Percentiles rank a stretch among this genome's conserved stretches.
phyloP scores from a whole-genome alignment of 495 filamentous ascomycete genomes.

The Chaetomium tenue region DNA sequence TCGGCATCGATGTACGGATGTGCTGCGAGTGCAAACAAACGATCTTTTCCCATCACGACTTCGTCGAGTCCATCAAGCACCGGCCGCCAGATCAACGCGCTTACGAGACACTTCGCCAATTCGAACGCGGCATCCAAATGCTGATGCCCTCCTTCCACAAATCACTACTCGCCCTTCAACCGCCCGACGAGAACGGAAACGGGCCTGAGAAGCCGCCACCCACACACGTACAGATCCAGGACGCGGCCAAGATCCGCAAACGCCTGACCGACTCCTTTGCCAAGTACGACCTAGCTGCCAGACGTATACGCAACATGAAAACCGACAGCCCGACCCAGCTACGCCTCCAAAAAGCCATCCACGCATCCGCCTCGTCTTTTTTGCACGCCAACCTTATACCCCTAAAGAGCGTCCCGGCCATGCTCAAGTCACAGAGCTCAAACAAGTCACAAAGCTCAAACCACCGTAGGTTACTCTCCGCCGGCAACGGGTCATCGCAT shows the following conservation, averaged over 20 bases:
- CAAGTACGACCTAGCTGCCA: slow-evolving; percentile 84
- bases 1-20: slow-evolving; percentile 81
- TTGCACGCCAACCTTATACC: slow-evolving; percentile 91
- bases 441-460: slow-evolving; percentile 54
- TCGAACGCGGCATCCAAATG: slow-evolving; percentile 81
- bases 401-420: slow-evolving; percentile 77
- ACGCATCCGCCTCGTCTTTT: slow-evolving; percentile 79
- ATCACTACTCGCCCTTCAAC: slow-evolving; percentile 57
- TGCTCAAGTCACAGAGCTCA: slow-evolving; percentile 63
- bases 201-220: slow-evolving; percentile 64
- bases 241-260: slow-evolving; percentile 88
- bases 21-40: slow-evolving; percentile 85
- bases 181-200: slow-evolving; percentile 47
- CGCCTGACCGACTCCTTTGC: slow-evolving; percentile 86
- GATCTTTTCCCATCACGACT: slow-evolving; percentile 82
- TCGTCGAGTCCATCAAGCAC: slow-evolving; percentile 63
- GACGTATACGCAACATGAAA: slow-evolving; percentile 76
- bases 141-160: slow-evolving; percentile 86
- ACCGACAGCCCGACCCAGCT: slow-evolving; percentile 68
- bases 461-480: slow-evolving; percentile 41
- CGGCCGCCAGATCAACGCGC: slow-evolving; percentile 74
- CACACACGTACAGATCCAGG: slow-evolving; percentile 69
- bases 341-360: slow-evolving; percentile 77
- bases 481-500: slow-evolving; percentile 28
- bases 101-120: slow-evolving; percentile 85